Conservation (phyloP, 2,329 filamentous ascomycete genomes). For the Fusarium sp. region DNA sequence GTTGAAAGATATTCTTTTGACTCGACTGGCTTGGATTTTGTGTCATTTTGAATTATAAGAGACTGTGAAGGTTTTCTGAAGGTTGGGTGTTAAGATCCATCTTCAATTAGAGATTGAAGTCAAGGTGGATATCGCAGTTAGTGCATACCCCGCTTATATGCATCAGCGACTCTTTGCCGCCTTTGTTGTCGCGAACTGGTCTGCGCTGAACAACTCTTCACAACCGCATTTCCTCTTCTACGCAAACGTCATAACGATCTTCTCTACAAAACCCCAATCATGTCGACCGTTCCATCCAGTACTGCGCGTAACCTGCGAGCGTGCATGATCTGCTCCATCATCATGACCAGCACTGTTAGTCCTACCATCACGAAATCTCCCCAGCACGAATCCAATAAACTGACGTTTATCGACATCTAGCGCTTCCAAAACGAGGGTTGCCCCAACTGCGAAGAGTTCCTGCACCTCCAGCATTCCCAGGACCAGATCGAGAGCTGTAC, state of each 20-base stretch:
- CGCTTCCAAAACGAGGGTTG: constrained; percentile 90
- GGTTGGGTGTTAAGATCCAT: constrained; percentile 4
- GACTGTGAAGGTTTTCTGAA: neutral
- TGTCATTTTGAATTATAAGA: constrained; percentile 33
- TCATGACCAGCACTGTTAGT: constrained; percentile 81
- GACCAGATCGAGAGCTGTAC: constrained; percentile 94
- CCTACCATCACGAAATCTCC: neutral
- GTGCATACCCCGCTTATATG: constrained; percentile 38
- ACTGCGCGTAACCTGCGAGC: constrained; percentile 91
- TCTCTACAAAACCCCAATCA: constrained; percentile 32
- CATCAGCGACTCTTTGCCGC: constrained; percentile 34
- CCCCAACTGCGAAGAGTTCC: constrained; percentile 95
- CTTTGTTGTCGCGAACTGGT: constrained; percentile 24
- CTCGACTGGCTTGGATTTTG: constrained; percentile 31
- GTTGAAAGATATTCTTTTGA: constrained; percentile 47
- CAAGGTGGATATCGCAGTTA: constrained; percentile 16
- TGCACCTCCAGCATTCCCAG: constrained; percentile 81
- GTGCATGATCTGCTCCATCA: constrained; percentile 98
- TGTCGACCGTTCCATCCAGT: constrained; percentile 70
- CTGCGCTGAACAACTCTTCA: constrained; percentile 11
- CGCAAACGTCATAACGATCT: neutral
- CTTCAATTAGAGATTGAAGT: constrained; percentile 21
- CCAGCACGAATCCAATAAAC: neutral
- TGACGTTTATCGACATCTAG: constrained; percentile 56
- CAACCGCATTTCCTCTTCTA: neutral